Percentiles rank a stretch among this genome's conserved stretches.
Evolutionary conservation across 179 eudicot genomes (phyloP).

Genomic region (Actinidia chinensis): DNA sequence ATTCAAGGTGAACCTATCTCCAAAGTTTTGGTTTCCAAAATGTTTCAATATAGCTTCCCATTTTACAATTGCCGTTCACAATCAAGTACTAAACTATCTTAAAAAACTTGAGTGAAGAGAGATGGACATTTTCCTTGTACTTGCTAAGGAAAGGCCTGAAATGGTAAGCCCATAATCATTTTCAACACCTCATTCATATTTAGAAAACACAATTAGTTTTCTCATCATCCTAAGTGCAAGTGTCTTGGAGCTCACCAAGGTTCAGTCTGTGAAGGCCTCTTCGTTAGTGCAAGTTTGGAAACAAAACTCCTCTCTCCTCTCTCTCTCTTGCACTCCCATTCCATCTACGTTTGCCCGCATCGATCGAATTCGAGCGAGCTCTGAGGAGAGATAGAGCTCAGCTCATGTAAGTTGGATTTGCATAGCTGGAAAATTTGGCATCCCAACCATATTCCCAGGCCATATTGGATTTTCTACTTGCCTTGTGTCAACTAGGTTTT

Average conservation of each 20-base stretch:
- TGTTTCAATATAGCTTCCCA: slow-evolving; percentile 19
- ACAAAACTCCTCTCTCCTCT: slow-evolving; percentile 26
- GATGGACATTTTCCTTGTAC: neutral
- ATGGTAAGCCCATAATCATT: slow-evolving; percentile 4
- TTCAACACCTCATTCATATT: neutral
- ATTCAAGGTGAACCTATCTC: slow-evolving; percentile 8
- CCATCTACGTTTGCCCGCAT: slow-evolving; percentile 14
- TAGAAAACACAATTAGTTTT: slow-evolving; percentile 27
- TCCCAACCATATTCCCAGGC: slow-evolving; percentile 10
- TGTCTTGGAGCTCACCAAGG: slow-evolving; percentile 80
- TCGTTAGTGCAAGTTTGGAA: slow-evolving; percentile 38
- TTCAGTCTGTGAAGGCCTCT: slow-evolving; percentile 51
- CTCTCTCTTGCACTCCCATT: slow-evolving; percentile 31
- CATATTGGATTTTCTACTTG: slow-evolving; percentile 36
- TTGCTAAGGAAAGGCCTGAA: slow-evolving; percentile 13
- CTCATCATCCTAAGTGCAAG: slow-evolving; percentile 75
- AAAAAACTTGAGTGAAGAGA: neutral
- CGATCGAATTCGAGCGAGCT: slow-evolving; percentile 40
- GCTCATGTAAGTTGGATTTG: slow-evolving; percentile 22
- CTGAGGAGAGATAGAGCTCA: slow-evolving; percentile 46
- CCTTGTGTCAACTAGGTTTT: slow-evolving; percentile 33
- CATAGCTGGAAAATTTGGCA: slow-evolving; percentile 18
- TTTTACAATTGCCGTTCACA: neutral
- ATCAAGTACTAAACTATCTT: neutral
- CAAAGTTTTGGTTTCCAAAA: slow-evolving; percentile 16